Evolutionary conservation across 352 stramenopile species (phyloP), one percentile per base, ranked within the genome.

Genomic region (Phytophthora foliorum): DNA sequence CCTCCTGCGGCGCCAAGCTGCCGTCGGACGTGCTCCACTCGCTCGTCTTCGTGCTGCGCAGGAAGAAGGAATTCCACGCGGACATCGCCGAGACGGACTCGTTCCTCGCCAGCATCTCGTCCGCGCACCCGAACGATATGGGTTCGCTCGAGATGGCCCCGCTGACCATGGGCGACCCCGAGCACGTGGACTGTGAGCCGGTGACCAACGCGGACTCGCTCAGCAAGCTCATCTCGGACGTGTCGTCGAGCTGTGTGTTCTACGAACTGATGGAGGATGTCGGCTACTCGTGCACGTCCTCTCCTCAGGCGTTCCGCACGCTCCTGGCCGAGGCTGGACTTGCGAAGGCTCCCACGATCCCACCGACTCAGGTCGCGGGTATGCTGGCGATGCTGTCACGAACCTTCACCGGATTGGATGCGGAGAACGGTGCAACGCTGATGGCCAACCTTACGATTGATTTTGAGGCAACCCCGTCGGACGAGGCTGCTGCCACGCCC

Each of bases 241-340:
- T 97, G 51, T 83, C 80, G 31, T 74, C 75, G 1, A 93, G 86
- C 56, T 95, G 88, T 45, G 51, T 97, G 29, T 97, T 97, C 62
- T 96, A 95, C 59, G 90, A 97, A 34, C 71, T 98, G 36, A 94
- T 98, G 89, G 89, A 95, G 67, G 92, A 98, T 45, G 88, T 98
- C 14, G 92, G 92, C 8, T 96, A 97, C 69, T 81, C 84, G 45
- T 92, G 84, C 61, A 97, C 90, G 54, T 84, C 89, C 27, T 92
- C 80, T 17, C 48, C 88, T 8, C 83, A 91, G 57, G 77, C 88
- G 16, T 95, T 98, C 66, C 89, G 91, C 17, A 91, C 87, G 51
- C 79, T 97, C 21, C 64, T 96, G 52, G 82, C 84, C 4, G 90
- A 98, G 63, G 91, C 90, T 27, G 90, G 90, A 4, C 66, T 97